Percentiles rank a stretch among this genome's conserved stretches.
phyloP scores from a whole-genome alignment of 2,329 filamentous ascomycete genomes.

The Drechslerella coelobrocha region DNA sequence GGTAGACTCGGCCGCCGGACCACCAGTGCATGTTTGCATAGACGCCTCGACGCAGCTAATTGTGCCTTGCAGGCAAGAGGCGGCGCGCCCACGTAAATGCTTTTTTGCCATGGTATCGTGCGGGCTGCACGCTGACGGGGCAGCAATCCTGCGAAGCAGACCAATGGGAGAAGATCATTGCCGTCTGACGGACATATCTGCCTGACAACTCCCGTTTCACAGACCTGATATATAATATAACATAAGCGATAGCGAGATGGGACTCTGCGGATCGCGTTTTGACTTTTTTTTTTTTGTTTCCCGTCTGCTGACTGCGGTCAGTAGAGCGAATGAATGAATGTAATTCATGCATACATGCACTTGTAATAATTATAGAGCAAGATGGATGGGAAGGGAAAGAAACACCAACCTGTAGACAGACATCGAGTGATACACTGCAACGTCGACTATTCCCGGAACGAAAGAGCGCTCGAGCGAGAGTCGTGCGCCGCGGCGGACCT shows the following conservation, averaged over 20 bases:
- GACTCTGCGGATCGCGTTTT: not conserved
- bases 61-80: not conserved
- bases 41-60: not conserved
- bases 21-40: conserved; percentile 3
- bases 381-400: no score
- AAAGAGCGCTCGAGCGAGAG: not conserved
- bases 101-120: not conserved
- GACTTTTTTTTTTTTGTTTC: no score
- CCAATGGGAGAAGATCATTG: not conserved
- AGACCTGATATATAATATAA: not conserved
- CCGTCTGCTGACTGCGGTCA: no score
- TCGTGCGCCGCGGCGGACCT: not conserved
- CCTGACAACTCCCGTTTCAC: conserved; percentile 3
- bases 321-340: no score
- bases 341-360: no score
- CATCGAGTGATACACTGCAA: no score
- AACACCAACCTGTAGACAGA: no score
- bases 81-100: not conserved
- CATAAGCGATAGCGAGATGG: not conserved
- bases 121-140: not conserved
- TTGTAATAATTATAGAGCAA: no score
- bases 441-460: no score
- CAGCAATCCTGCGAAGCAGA: not conserved
- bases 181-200: not conserved
- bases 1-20: no score